phyloP scores from a whole-genome alignment of 768 basidiomycete genomes.

The Kwoniella sp. region DNA sequence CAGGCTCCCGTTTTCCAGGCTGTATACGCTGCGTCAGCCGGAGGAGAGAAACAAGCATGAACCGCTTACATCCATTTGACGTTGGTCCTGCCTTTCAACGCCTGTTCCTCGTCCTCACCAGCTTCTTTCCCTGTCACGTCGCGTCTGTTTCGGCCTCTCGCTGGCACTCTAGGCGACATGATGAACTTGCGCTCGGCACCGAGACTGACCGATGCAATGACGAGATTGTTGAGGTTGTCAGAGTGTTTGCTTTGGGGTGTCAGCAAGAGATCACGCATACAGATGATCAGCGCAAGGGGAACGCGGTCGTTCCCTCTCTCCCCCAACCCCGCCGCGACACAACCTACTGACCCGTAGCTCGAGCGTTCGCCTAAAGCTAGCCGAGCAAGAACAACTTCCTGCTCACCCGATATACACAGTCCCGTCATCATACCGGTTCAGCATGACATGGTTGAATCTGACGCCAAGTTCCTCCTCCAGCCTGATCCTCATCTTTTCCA shows the following conservation, averaged over 20 bases:
- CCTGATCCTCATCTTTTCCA: slow-evolving; percentile 44
- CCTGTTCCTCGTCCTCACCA: slow-evolving; percentile 6
- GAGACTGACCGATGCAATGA: slow-evolving; percentile 53
- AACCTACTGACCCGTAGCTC: too few species aligned
- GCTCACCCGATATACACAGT: slow-evolving; percentile 50
- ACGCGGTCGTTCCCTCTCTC: too few species aligned
- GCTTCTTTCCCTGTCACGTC: not conserved
- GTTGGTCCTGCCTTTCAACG: slow-evolving; percentile 28
- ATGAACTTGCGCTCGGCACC: slow-evolving; percentile 53
- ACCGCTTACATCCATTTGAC: slow-evolving; percentile 38
- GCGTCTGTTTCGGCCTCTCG: slow-evolving; percentile 7
- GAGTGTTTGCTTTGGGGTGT: slow-evolving; percentile 43
- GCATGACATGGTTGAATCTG: slow-evolving; percentile 53
- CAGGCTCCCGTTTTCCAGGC: slow-evolving; percentile 51
- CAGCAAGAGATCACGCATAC: too few species aligned
- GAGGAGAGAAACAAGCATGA: not conserved
- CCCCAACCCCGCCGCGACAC: too few species aligned
- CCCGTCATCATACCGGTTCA: slow-evolving; percentile 53
- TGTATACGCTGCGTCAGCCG: slow-evolving; percentile 3
- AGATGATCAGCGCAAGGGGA: too few species aligned
- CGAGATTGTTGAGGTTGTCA: slow-evolving; percentile 50
- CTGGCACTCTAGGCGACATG: slow-evolving; percentile 46
- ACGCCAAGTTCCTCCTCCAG: slow-evolving; percentile 48
- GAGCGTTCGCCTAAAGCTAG: too few species aligned
- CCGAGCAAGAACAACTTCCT: not conserved